A percentile compares a stretch with the other conserved stretches of the same genome.
These are phyloP conservation scores for Juglanconis juglandina DNA, from an alignment of 2,329 filamentous ascomycete genomes.

Conservation along the genomic window DNA sequence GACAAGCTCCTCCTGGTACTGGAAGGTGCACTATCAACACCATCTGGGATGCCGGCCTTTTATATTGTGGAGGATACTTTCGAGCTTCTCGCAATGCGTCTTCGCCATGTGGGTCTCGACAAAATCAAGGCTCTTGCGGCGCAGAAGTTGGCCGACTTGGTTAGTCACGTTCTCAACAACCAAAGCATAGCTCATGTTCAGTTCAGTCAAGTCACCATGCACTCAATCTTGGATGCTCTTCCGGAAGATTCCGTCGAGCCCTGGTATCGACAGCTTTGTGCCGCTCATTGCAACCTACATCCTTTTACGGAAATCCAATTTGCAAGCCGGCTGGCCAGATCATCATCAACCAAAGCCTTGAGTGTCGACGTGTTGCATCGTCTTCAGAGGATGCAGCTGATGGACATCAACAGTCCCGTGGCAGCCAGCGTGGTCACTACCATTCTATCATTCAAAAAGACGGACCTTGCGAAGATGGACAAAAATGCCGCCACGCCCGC, in stretches of 20 bases:
- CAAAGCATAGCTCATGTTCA: conserved; percentile 22
- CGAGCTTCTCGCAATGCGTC: conserved; percentile 14
- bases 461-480: conserved; percentile 20
- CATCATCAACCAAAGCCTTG: conserved; percentile 33
- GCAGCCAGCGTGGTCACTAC: conserved; percentile 56
- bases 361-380: conserved; percentile 43
- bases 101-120: not conserved
- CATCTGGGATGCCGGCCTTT: not conserved
- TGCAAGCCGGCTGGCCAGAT: conserved; percentile 42
- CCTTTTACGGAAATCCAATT: conserved; percentile 46
- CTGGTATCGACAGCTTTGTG: conserved; percentile 34
- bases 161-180: conserved; percentile 19
- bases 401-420: conserved; percentile 44
- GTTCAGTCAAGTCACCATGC: conserved; percentile 37
- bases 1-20: conserved; percentile 20
- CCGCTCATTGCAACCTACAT: conserved; percentile 31
- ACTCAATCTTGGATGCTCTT: conserved; percentile 14
- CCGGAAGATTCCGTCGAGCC: conserved; percentile 24
- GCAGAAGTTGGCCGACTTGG: conserved; percentile 10
- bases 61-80: conserved; percentile 23
- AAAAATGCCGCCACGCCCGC: conserved; percentile 44
- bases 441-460: conserved; percentile 46
- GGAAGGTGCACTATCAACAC: conserved; percentile 19
- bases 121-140: not conserved
- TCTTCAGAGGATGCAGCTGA: conserved; percentile 29